phyloP scores from a whole-genome alignment of 306 rosid species.

The Sindora glabra region DNA sequence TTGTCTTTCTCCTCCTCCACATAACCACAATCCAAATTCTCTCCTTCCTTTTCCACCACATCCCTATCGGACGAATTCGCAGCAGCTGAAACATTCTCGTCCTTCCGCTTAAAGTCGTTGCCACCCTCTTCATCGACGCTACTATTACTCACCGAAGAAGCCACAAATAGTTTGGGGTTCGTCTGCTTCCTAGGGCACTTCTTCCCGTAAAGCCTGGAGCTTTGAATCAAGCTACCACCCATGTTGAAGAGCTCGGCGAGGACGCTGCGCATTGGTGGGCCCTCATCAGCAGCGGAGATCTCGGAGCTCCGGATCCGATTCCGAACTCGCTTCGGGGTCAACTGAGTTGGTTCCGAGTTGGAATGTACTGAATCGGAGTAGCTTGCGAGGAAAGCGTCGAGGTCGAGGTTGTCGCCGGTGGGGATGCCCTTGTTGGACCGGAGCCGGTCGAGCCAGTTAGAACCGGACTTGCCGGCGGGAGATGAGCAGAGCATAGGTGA shows the following conservation, averaged over 20 bases:
- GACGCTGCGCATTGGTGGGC: constrained; percentile 32
- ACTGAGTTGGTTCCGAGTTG: neutral
- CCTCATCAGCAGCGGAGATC: neutral
- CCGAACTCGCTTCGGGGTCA: neutral
- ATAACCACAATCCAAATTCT: constrained; percentile 4
- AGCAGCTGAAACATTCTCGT: neutral
- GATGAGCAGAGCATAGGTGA: constrained; percentile 61
- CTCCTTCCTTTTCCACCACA: neutral
- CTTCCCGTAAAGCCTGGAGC: constrained; percentile 27
- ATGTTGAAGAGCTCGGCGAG: constrained; percentile 69
- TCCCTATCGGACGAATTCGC: constrained; percentile 12
- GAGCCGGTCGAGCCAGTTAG: constrained; percentile 87
- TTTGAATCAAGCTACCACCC: constrained; percentile 26
- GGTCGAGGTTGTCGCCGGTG: constrained; percentile 44
- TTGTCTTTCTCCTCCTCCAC: constrained; percentile 23
- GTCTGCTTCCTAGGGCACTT: constrained; percentile 71
- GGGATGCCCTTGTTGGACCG: constrained; percentile 81
- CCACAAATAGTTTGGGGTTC: constrained; percentile 53
- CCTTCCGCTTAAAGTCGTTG: constrained; percentile 3
- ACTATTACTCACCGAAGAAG: constrained; percentile 11
- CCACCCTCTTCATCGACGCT: constrained; percentile 11
- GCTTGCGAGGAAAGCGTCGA: constrained; percentile 49
- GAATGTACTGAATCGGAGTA: constrained; percentile 23
- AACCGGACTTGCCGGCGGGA: constrained; percentile 49
- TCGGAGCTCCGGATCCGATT: constrained; percentile 6